Evolutionary conservation across 148 eudicot genomes (phyloP).

Genomic region (Vaccinium macrocarpon): DNA sequence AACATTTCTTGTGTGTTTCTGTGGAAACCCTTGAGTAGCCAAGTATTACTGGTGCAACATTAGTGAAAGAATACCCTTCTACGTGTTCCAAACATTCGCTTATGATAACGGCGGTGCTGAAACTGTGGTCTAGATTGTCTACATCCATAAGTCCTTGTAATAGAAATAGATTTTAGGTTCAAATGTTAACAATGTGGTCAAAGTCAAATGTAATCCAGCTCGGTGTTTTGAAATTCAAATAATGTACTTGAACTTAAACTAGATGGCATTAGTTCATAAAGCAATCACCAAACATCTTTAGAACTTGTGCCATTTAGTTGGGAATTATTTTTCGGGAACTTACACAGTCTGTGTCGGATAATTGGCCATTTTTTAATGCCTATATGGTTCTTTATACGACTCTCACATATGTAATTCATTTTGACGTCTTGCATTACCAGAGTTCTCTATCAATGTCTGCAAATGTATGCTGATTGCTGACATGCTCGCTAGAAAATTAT

Average conservation of each 20-base stretch:
- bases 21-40: neutral
- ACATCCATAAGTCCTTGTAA: neutral
- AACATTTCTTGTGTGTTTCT: neutral
- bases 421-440: constrained; percentile 1
- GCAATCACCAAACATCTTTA: neutral
- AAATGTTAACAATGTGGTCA: neutral
- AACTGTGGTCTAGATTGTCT: neutral
- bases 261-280: neutral
- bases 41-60: neutral
- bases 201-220: neutral
- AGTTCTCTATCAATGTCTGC: neutral
- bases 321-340: neutral
- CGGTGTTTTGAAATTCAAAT: neutral
- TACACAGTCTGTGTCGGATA: neutral
- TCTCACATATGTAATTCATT: neutral
- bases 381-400: neutral
- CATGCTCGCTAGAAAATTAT: neutral
- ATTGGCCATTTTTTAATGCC: neutral
- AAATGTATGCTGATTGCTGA: neutral
- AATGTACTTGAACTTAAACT: neutral
- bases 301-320: neutral
- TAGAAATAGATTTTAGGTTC: neutral
- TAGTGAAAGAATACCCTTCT: neutral
- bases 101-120: neutral
- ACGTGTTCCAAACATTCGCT: constrained; percentile 4